Conservation (phyloP, 2,329 filamentous ascomycete genomes). For the Dendryphion nanum region DNA sequence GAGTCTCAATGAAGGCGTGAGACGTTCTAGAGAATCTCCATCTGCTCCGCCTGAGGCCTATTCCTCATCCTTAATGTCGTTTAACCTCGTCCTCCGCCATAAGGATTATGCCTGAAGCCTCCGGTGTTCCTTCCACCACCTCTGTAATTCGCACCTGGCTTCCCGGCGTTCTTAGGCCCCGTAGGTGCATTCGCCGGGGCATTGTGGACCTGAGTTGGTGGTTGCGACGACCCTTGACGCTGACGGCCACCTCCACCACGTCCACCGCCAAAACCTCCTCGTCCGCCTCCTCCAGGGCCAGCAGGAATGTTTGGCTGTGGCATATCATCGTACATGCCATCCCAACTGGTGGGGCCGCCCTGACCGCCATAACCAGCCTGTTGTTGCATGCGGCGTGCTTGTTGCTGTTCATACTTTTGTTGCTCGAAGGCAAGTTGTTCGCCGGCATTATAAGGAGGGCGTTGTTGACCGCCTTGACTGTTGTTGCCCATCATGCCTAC, state of each 20-base stretch:
- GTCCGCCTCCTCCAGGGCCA: conserved; percentile 45
- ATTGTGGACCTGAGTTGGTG: conserved; percentile 39
- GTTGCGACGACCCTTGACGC: conserved; percentile 39
- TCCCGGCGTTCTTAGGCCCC: conserved; percentile 91
- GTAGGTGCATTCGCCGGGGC: conserved; percentile 82
- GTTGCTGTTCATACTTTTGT: conserved; percentile 73
- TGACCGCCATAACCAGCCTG: conserved; percentile 47
- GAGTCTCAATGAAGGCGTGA: neutral
- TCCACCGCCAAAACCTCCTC: conserved; percentile 39
- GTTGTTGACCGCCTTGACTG: conserved; percentile 13
- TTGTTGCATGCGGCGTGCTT: conserved; percentile 55
- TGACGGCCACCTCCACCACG: conserved; percentile 42
- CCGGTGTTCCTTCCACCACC: conserved; percentile 65
- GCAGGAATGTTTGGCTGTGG: conserved; percentile 71
- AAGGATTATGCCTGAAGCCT: conserved; percentile 34
- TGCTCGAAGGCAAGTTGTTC: conserved; percentile 76
- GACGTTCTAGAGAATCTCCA: too few relatives aligned
- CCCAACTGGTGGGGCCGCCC: conserved; percentile 81
- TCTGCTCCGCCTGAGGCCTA: too few relatives aligned
- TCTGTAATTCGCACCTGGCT: conserved; percentile 88
- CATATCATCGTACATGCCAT: conserved; percentile 97
- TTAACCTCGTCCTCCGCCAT: conserved; percentile 14
- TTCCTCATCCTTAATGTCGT: too few relatives aligned
- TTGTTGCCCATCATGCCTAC: conserved; percentile 23
- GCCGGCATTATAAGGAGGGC: conserved; percentile 63